Base-by-base conservation (phyloP, 2,329 filamentous ascomycete genomes). In the Cercospora sp. region DNA sequence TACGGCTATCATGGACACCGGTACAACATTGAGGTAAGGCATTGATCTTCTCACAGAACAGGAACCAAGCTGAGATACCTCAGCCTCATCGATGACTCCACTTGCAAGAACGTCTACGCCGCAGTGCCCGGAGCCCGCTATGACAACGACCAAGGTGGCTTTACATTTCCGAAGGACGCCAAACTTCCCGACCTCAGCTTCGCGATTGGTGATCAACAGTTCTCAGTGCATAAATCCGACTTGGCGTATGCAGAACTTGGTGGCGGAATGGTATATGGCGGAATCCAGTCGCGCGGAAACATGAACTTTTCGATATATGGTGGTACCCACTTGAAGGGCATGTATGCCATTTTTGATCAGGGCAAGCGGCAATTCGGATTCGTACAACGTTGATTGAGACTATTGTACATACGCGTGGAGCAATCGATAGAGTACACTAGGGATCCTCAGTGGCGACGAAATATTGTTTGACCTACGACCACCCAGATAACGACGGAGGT, bases 1-100 rank as follows among this genome's bases (percentile, higher is more conserved):
- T 79, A 88, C 81, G 31, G 89, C 90, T 58, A 91, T 92, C 72
- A 87, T 86, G 36, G 90, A 92, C 76, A 92, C 90, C 0, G 90
- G 89, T 65, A 91, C 90, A 31, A 90, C 89, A 0, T 84, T 92
- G 33, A 64, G 62, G 62, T 58, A 23, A 28, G 62, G 7, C 3
- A 18, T n/a, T 30, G 31, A 8, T 18, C 3, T 13, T 6, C 10
- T 31, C 1, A 18, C 16, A 26, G 16, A 18, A 5, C 2, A 5
- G 13, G 8, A 31, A 5, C 8, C 13, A n/a, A 58, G 53, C 53
- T 58, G 53, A 58, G 16, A 2, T 20, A 16, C 10, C 5, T 20
- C 60, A 86, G 86, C 1, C 82, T 92, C 33, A 82, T 92, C 58
- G 84, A 86, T 48, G 90, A 92, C 74, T 75, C 79, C 1, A 83